Base-by-base conservation (phyloP, 2,329 filamentous ascomycete species). In the Neopestalotiopsis sp. region DNA sequence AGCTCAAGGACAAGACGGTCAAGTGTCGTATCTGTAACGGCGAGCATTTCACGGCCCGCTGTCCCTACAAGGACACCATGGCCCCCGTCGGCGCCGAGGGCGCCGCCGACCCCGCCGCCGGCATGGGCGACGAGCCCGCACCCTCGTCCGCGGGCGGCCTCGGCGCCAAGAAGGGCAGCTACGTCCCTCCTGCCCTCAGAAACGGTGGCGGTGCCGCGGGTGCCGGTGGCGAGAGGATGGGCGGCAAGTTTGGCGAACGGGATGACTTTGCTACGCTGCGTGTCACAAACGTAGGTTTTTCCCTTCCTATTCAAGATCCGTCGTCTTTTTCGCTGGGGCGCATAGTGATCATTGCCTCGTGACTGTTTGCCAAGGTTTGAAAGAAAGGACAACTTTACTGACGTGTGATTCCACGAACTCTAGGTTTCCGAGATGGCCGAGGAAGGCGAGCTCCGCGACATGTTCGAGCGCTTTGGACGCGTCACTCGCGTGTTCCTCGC, bases 41-140 rank as follows among this genome's bases (percentile, higher is more conserved):
- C 80, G 96, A 99, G 87, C 96, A 99, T 90, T 99, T 98, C 88
- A 99, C 96, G 57, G 95, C 95, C 75, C 92, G 96, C 82, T 99
- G 96, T 90, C 96, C 96, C 45, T 99, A 97, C 91, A 99, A 98
- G 88, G 96, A 98, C 81, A 99, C 95, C 76, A 98, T 99, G 94
- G 94, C 95, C 45, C 96, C 93, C 49, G 90, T 95, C 71, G 90
- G 91, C 74, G 89, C 90, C 81, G 85, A 83, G 68, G 81, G 79
- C 61, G 79, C 79, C 40, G 87, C 82, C 71, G 89, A 91, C 72
- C 83, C 84, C 34, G 88, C 86, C 42, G 87, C 86, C 63, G 87
- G 86, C 68, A 82, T 87, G 82, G 83, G 81, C 74, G 86, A 89
- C 76, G 86, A 88, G 66, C 73, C 78, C 10, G 34, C 34, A 17